These are phyloP conservation scores for Parmelia sp. DNA, from an alignment of 495 filamentous ascomycete genomes.

Conservation along the genomic window DNA sequence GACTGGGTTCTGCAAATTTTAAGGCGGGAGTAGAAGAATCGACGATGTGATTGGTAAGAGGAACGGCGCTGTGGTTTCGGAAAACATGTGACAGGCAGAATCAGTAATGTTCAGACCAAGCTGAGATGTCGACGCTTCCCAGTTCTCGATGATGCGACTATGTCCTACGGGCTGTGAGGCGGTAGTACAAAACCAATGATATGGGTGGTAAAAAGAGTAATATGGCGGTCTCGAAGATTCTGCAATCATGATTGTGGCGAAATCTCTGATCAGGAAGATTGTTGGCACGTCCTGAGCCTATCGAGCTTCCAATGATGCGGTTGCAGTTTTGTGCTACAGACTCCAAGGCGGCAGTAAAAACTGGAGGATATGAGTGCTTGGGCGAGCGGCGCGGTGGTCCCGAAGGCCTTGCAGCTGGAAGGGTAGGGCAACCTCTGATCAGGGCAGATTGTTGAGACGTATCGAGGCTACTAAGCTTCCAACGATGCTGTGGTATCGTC, in stretches of 20 bases:
- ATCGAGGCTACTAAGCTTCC: neutral
- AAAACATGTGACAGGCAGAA: neutral
- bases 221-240: neutral
- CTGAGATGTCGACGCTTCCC: too few species aligned
- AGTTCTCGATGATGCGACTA: too few species aligned
- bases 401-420: neutral
- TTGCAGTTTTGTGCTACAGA: neutral
- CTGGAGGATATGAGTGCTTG: neutral
- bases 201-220: neutral
- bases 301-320: neutral
- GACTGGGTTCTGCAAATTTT: neutral
- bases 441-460: too few species aligned
- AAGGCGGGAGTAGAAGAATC: neutral
- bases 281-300: too few species aligned
- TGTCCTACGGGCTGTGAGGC: neutral
- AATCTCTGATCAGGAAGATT: too few species aligned
- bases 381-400: neutral
- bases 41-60: neutral
- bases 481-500: neutral
- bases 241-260: too few species aligned
- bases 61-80: neutral
- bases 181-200: neutral
- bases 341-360: neutral
- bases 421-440: too few species aligned
- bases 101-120: too few species aligned